Conservation (phyloP, 2,329 filamentous ascomycete genomes). For the Sclerotinia nivalis region DNA sequence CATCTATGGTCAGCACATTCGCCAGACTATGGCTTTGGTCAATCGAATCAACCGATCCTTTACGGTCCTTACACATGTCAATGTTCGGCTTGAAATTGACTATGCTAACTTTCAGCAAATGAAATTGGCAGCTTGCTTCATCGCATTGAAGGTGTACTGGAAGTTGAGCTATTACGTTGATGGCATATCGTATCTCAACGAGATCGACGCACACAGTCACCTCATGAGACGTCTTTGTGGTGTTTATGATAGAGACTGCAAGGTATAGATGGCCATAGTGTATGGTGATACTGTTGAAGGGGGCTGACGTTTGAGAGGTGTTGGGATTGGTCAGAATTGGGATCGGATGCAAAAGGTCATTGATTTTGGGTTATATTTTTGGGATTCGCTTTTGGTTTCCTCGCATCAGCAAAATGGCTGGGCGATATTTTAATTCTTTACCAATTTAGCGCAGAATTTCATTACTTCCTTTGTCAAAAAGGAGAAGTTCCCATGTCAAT, state of each 20-base stretch:
- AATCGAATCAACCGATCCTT: not conserved
- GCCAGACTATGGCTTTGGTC: not conserved
- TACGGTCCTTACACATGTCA: not conserved
- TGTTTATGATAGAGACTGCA: constrained; percentile 3
- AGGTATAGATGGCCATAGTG: not conserved
- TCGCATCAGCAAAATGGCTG: too few relatives aligned
- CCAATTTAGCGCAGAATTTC: not conserved
- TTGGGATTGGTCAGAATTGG: not conserved
- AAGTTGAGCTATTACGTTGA: not conserved
- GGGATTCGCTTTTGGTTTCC: not conserved
- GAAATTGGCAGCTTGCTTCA: constrained; percentile 6
- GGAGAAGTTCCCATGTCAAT: not conserved
- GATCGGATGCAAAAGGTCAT: not conserved
- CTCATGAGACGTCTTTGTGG: constrained; percentile 8
- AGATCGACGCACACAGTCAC: not conserved
- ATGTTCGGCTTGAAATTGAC: not conserved
- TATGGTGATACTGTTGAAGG: too few relatives aligned
- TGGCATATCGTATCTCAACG: not conserved
- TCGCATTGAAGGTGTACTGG: not conserved
- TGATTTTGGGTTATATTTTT: not conserved
- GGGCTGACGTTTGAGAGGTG: not conserved
- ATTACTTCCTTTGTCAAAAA: not conserved
- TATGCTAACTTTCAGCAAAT: constrained; percentile 13
- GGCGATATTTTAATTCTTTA: not conserved
- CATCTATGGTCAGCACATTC: not conserved